Evolutionary conservation across 768 basidiomycete species (phyloP).

Genomic region (Tulasnella calospora): DNA sequence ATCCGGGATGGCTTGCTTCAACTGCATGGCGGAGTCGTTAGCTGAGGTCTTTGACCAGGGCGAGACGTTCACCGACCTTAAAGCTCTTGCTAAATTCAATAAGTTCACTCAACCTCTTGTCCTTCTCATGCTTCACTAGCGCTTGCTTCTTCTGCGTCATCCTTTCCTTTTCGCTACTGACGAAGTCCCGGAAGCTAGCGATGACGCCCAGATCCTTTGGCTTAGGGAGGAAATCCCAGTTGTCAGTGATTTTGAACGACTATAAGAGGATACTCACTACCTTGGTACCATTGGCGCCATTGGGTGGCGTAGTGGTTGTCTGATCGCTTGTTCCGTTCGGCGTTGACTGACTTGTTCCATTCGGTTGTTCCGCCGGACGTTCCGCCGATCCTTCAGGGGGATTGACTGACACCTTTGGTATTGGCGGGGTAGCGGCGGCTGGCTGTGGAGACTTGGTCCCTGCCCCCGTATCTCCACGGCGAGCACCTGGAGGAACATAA

Average conservation of each 20-base stretch:
- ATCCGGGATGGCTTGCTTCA: slow-evolving; percentile 91
- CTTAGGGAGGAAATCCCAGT: not conserved
- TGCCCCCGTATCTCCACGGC: slow-evolving; percentile 40
- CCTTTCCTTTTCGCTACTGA: slow-evolving; percentile 84
- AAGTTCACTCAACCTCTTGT: slow-evolving; percentile 87
- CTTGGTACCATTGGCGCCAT: slow-evolving; percentile 6
- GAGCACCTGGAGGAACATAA: slow-evolving; percentile 90
- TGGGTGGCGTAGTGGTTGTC: not conserved
- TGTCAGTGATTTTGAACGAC: no score
- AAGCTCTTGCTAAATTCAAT: slow-evolving; percentile 90
- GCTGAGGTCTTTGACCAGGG: not conserved
- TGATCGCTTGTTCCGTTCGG: slow-evolving; percentile 11
- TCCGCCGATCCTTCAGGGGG: slow-evolving; percentile 15
- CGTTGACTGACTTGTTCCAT: slow-evolving; percentile 13
- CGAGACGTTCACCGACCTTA: slow-evolving; percentile 56
- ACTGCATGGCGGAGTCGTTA: slow-evolving; percentile 42
- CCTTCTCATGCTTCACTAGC: slow-evolving; percentile 86
- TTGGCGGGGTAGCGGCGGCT: slow-evolving; percentile 28
- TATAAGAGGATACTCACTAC: not conserved
- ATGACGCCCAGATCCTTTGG: slow-evolving; percentile 41
- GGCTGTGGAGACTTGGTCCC: slow-evolving; percentile 30
- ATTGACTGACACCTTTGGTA: slow-evolving; percentile 24
- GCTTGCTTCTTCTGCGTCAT: slow-evolving; percentile 87
- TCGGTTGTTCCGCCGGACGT: slow-evolving; percentile 5
- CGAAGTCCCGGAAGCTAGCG: slow-evolving; percentile 86